A percentile compares a stretch with the other conserved stretches of the same genome.
Conservation (phyloP, 2,329 filamentous ascomycete genomes). For the Penicillium sp. region DNA sequence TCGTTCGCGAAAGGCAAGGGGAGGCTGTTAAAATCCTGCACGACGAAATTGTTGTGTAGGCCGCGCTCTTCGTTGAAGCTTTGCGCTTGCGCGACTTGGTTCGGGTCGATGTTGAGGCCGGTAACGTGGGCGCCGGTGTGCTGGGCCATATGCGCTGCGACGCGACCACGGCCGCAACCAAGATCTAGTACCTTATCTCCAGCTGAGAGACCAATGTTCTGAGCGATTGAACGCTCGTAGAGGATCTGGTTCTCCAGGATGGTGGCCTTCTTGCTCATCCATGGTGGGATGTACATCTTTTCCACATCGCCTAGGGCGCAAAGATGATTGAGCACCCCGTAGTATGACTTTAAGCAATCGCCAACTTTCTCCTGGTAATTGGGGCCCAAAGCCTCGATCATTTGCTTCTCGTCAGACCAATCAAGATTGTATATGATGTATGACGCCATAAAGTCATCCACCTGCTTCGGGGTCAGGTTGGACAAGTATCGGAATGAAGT, state of each 20-base stretch:
- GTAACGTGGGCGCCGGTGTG: constrained; percentile 50
- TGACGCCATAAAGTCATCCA: constrained; percentile 58
- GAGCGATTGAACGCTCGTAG: constrained; percentile 53
- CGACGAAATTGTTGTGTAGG: constrained; percentile 50
- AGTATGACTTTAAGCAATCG: constrained; percentile 54
- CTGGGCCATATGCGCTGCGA: constrained; percentile 55
- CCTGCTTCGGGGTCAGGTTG: constrained; percentile 51
- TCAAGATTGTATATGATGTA: constrained; percentile 59
- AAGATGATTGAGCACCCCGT: constrained; percentile 56
- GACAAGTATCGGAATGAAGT: constrained; percentile 52
- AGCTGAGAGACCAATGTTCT: constrained; percentile 46
- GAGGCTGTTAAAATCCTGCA: constrained; percentile 54
- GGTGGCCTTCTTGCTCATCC: constrained; percentile 52
- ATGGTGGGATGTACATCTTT: constrained; percentile 59
- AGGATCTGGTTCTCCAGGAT: constrained; percentile 55
- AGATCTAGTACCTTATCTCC: constrained; percentile 53
- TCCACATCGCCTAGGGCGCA: constrained; percentile 58
- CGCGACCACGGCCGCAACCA: constrained; percentile 54
- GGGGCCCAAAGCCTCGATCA: constrained; percentile 50
- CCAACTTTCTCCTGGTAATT: constrained; percentile 54
- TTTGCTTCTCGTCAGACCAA: constrained; percentile 53
- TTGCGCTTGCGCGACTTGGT: constrained; percentile 51
- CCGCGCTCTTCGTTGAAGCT: constrained; percentile 47
- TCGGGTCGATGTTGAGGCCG: constrained; percentile 56
- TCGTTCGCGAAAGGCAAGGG: constrained; percentile 53